Conservation (phyloP, 2,329 filamentous ascomycete species). For the Plenodomus tracheiphilus region DNA sequence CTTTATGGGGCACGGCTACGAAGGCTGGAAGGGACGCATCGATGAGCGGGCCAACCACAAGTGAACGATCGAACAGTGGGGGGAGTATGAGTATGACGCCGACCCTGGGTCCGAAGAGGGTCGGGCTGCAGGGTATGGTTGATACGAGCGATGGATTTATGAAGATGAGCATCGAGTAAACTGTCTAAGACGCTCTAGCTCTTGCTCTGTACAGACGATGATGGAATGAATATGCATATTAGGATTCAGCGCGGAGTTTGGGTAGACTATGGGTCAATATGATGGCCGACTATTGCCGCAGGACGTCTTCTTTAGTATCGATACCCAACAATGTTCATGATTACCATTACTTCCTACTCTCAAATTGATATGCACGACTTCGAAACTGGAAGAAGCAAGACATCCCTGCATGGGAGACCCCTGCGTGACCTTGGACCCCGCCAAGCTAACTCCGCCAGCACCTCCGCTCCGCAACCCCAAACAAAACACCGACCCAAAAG, state of each 20-base stretch:
- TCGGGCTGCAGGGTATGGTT: slow-evolving; percentile 80
- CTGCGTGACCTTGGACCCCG: too few relatives aligned
- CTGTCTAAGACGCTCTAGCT: not conserved
- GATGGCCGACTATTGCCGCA: slow-evolving; percentile 4
- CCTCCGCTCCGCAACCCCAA: not conserved
- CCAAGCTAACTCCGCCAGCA: not conserved
- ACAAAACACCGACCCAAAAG: not conserved
- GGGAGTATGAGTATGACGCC: slow-evolving; percentile 53
- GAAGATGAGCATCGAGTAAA: slow-evolving; percentile 92
- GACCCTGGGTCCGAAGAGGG: slow-evolving; percentile 50
- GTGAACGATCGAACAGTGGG: slow-evolving; percentile 53
- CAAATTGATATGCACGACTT: too few relatives aligned
- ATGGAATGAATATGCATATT: slow-evolving; percentile 1
- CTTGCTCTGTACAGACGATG: slow-evolving; percentile 1
- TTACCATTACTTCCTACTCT: too few relatives aligned
- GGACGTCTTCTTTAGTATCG: not conserved
- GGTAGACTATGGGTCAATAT: not conserved
- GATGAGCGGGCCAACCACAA: slow-evolving; percentile 55
- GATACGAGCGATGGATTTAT: slow-evolving; percentile 95
- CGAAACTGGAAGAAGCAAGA: too few relatives aligned
- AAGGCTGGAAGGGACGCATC: slow-evolving; percentile 62
- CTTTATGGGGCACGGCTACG: slow-evolving; percentile 72
- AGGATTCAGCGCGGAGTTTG: slow-evolving; percentile 33
- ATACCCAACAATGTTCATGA: too few relatives aligned
- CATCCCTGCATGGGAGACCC: too few relatives aligned